Percentiles rank a stretch among this genome's conserved stretches.
Evolutionary conservation across 257 asterid genomes (phyloP).

Genomic region (Phtheirospermum japonicum): DNA sequence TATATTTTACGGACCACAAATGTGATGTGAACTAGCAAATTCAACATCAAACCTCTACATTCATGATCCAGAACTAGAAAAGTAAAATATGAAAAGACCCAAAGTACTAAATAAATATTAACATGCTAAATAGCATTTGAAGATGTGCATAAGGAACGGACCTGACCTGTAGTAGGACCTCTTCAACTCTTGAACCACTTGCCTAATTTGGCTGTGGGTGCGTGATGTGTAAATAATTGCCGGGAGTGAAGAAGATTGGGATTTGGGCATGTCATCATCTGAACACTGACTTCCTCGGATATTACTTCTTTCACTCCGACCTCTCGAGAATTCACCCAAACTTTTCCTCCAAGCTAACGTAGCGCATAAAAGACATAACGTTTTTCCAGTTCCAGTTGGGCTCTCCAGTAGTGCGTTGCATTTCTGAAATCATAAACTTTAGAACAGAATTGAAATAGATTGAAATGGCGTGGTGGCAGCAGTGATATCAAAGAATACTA

Average conservation of each 20-base stretch:
- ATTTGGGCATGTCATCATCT: constrained; percentile 44
- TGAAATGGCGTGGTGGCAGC: not conserved
- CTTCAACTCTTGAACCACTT: constrained; percentile 89
- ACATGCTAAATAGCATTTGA: constrained; percentile 3
- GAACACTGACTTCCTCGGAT: constrained; percentile 47
- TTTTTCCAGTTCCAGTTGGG: constrained; percentile 99
- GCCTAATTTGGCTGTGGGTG: constrained; percentile 95
- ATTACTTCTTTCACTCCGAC: constrained; percentile 47
- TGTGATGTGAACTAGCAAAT: constrained; percentile 6
- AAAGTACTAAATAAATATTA: not conserved
- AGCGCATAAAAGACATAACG: constrained; percentile 91
- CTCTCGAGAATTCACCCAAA: constrained; percentile 70
- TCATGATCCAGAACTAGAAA: constrained; percentile 10
- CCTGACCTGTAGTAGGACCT: constrained; percentile 89
- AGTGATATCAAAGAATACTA: not conserved
- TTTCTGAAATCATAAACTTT: constrained; percentile 46
- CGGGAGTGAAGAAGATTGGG: constrained; percentile 56
- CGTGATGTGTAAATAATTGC: constrained; percentile 85
- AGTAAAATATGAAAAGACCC: not conserved
- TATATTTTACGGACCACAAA: not conserved
- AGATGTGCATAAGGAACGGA: constrained; percentile 20
- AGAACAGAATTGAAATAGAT: constrained; percentile 12
- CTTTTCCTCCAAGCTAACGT: constrained; percentile 97
- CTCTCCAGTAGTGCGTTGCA: constrained; percentile 90
- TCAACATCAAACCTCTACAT: constrained; percentile 3